Evolutionary conservation across 179 eudicot species (phyloP), one percentile per base, ranked within the genome.

Genomic region (Beta macrorhiza): DNA sequence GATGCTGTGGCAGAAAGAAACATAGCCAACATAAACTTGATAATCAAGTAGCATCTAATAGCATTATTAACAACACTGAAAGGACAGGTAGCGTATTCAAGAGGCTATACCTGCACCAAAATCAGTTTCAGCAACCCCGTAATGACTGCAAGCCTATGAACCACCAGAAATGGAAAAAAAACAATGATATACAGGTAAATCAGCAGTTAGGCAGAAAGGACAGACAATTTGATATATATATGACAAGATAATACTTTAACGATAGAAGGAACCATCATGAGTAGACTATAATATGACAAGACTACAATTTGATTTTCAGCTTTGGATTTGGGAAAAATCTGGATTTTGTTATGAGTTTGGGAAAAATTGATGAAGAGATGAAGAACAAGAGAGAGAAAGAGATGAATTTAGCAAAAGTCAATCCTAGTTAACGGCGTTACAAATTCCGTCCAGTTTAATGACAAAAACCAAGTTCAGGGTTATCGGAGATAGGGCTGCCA

Each of bases 121-220:
- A 49, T 72, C 76, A 51, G 44, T 72, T 51, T 72, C 76, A 4
- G 61, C 57, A 72, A 72, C 19, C 61, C 61, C 76, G 13, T 51
- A 72, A 13, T 57, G 76, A 52, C 22, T 72, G 57, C 76, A 72
- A 51, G 76, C 76, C 76, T 72, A 17, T 19, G 53, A 44, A 69
- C 25, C 53, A 44, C 52, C 42, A 2, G 42, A 32, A 12, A 51
- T 51, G 11, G 3, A 14, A 29, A 51, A 0, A 12, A 72, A 20
- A 22, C 76, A 72, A 7, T 22, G 4, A 52, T 2, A 14, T 72
- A 0, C 76, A 72, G 12, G 37, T 49, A n/a, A 51, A 22, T 3
- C 56, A 22, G 59, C 76, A 37, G 37, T 5, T 3, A 22, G 5
- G 12, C 3, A 20, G 14, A 12, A 72, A 0, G n/a, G 4, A 72